Evolutionary conservation across 164 flowering plant genomes (phyloP), one percentile per base, ranked within the genome.

Genomic region (Euptelea pleiosperma): DNA sequence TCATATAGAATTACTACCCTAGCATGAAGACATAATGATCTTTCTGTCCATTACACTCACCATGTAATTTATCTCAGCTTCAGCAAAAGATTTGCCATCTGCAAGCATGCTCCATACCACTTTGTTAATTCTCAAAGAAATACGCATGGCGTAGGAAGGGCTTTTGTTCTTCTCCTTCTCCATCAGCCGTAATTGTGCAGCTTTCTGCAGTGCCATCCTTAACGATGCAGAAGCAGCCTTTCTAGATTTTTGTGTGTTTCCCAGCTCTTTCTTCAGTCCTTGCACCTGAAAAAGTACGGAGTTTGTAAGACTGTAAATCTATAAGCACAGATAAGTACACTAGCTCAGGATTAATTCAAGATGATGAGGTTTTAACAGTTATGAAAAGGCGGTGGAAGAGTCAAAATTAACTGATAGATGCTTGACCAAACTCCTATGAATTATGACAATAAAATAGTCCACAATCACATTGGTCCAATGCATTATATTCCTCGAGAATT

Each of bases 91-190:
- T 78, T 94, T 94, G 43, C 99, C 97, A 75, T 94, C 99, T 47
- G 81, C 79, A 73, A 94, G 83, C 99, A 94, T 94, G 69, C 86
- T 64, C 99, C 99, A 94, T 28, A 80, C 97, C 57, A 94, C 99
- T 73, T 89, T 94, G 68, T 79, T 82, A 64, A 94, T 91, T 75
- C 79, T 87, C 70, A 94, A 56, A 55, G 99, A 94, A 50, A 94
- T 84, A 6, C 97, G 94, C 99, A 94, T 94, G 18, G 99, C 99
- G 80, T 74, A 93, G 4, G 99, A 91, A 24, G 97, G 97, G 70
- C 96, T 82, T 76, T 88, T 94, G 70, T 91, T 94, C 75, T 86
- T 93, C 77, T 94, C 99, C 74, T 93, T 93, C 74, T 91, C 99
- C 92, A 83, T 85, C 59, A 94, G 62, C 61, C 97, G 79, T 60